phyloP scores from a whole-genome alignment of 2,329 filamentous ascomycete species.

The Arthroderma uncinatum region DNA sequence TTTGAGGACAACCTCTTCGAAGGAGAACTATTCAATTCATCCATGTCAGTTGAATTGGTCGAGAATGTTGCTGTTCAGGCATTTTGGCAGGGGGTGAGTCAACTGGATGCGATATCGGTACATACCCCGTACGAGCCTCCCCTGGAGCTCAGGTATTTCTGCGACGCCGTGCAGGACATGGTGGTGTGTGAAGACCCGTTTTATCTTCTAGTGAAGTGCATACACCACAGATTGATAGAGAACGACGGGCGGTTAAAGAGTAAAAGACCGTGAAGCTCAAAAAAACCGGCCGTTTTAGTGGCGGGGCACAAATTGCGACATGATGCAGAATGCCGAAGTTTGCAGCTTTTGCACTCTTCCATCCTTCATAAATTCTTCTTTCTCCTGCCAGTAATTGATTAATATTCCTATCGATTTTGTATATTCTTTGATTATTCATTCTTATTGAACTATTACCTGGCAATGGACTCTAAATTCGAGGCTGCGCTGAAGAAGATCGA shows the following conservation, averaged over 20 bases:
- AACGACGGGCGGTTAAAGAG: not conserved
- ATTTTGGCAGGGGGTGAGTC: not conserved
- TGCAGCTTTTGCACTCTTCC: not conserved
- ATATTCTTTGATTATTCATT: not conserved
- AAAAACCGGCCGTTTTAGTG: not conserved
- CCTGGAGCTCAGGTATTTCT: slow-evolving; percentile 52
- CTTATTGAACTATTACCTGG: not conserved
- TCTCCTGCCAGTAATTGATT: not conserved
- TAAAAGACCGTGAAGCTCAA: not conserved
- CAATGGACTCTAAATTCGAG: slow-evolving; percentile 26
- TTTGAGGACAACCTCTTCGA: slow-evolving; percentile 84
- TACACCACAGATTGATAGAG: not conserved
- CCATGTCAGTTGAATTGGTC: not conserved
- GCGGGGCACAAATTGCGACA: not conserved
- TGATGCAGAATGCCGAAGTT: not conserved
- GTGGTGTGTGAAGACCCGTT: not conserved
- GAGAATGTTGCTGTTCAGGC: not conserved
- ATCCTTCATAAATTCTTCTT: not conserved
- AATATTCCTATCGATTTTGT: not conserved
- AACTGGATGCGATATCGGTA: slow-evolving; percentile 10
- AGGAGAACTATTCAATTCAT: slow-evolving; percentile 47
- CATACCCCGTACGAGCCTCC: slow-evolving; percentile 53
- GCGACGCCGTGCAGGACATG: slow-evolving; percentile 32
- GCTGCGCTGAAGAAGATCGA: slow-evolving; percentile 58
- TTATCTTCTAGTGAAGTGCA: not conserved